A percentile compares a stretch with the other conserved stretches of the same genome.
phyloP scores from a whole-genome alignment of 306 rosid genomes.

The Notholithocarpus densiflorus region DNA sequence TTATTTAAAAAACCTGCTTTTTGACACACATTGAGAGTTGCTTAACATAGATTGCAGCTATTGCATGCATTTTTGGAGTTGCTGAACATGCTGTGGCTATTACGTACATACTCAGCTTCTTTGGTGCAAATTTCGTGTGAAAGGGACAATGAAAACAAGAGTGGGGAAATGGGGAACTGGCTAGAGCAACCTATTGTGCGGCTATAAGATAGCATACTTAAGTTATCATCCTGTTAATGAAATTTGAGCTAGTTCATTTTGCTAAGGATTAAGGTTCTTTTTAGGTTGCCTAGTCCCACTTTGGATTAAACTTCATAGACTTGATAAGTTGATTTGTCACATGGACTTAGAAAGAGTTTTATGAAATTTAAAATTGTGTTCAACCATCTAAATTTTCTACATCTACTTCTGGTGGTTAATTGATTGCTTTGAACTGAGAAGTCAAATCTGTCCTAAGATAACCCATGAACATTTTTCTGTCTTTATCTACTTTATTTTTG shows the following conservation, averaged over 20 bases:
- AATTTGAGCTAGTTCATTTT: too few species aligned
- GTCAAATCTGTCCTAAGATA: slow-evolving; percentile 1
- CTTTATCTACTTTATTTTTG: slow-evolving; percentile 10
- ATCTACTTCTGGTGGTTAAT: not conserved
- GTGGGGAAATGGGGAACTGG: not conserved
- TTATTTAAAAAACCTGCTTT: not conserved
- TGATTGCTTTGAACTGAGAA: not conserved
- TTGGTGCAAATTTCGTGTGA: not conserved
- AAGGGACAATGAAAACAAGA: not conserved
- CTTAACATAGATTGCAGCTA: not conserved
- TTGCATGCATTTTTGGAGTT: not conserved
- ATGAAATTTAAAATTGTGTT: not conserved
- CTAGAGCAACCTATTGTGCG: not conserved
- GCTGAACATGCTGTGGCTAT: not conserved
- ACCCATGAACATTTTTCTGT: not conserved
- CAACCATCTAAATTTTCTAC: not conserved
- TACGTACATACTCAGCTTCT: not conserved
- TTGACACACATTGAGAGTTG: not conserved
- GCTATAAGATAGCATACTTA: not conserved
- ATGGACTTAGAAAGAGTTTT: not conserved
- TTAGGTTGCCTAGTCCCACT: not conserved
- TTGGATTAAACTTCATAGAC: not conserved
- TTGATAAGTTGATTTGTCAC: slow-evolving; percentile 1
- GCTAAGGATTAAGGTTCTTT: not conserved
- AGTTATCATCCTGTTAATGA: not conserved